A percentile compares a stretch with the other conserved stretches of the same genome.
phyloP scores from a whole-genome alignment of 2,329 filamentous ascomycete genomes.

The Cytospora mali region DNA sequence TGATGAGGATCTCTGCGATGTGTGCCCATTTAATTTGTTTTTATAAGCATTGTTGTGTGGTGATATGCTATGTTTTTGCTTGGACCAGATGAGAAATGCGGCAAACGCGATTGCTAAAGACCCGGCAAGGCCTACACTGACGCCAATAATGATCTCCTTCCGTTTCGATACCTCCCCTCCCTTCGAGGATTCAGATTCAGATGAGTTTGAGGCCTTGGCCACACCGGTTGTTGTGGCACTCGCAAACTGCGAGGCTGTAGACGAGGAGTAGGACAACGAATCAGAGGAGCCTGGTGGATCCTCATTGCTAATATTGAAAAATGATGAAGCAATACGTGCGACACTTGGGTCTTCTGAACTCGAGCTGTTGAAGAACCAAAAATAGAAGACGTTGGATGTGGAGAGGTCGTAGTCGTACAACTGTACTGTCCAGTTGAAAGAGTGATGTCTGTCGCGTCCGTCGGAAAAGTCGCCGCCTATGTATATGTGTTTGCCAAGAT shows the following conservation, averaged over 20 bases:
- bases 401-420: conserved; percentile 26
- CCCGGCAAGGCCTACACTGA: conserved; percentile 10
- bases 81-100: conserved; percentile 7
- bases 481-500: neutral
- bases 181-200: neutral
- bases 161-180: conserved; percentile 10
- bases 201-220: neutral
- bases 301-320: conserved; percentile 29
- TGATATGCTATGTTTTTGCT: neutral
- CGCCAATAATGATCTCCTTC: conserved; percentile 8
- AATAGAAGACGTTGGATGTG: conserved; percentile 29
- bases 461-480: conserved; percentile 1
- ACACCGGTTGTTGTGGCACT: neutral
- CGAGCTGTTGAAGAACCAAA: conserved; percentile 32
- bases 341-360: conserved; percentile 22
- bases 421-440: conserved; percentile 30
- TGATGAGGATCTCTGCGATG: neutral
- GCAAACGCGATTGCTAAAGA: conserved; percentile 16
- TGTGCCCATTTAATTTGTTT: neutral
- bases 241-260: neutral
- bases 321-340: conserved; percentile 13
- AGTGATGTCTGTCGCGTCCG: neutral
- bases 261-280: neutral
- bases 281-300: neutral
- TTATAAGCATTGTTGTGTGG: neutral